Percentiles rank a stretch among this genome's conserved stretches.
These are phyloP conservation scores for Gonapodya prolifera DNA, from an alignment of 192 early-diverging fungal genomes.

Conservation along the genomic window DNA sequence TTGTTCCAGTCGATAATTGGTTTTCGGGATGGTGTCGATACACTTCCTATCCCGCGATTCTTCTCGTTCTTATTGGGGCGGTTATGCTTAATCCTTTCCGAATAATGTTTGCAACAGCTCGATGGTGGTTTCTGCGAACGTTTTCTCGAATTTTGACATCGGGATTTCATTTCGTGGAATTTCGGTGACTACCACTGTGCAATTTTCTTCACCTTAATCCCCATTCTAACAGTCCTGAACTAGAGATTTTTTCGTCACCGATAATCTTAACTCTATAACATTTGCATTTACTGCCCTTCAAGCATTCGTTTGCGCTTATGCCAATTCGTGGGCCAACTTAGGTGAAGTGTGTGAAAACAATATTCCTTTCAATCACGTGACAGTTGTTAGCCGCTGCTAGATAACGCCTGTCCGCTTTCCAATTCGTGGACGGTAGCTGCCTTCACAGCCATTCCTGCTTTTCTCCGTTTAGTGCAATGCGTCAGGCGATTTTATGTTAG, in stretches of 20 bases:
- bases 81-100: not conserved
- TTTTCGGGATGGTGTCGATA: not conserved
- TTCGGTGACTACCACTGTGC: no score
- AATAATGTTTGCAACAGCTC: not conserved
- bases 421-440: slow-evolving; percentile 19
- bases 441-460: slow-evolving; percentile 19
- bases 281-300: not conserved
- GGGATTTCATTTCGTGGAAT: not conserved
- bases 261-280: not conserved
- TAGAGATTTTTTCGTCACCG: slow-evolving; percentile 4
- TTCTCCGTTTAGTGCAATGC: slow-evolving; percentile 20
- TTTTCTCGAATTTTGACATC: not conserved
- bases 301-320: not conserved
- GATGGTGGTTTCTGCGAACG: slow-evolving; percentile 3
- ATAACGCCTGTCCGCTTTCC: slow-evolving; percentile 13
- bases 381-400: not conserved
- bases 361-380: no score
- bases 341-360: not conserved
- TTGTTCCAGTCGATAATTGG: not conserved
- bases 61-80: not conserved
- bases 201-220: no score
- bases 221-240: no score
- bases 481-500: slow-evolving; percentile 11
- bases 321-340: not conserved
- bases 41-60: not conserved